Percentiles rank a stretch among this genome's conserved stretches.
phyloP scores from a whole-genome alignment of 164 flowering plant species.

The Platanus orientalis region DNA sequence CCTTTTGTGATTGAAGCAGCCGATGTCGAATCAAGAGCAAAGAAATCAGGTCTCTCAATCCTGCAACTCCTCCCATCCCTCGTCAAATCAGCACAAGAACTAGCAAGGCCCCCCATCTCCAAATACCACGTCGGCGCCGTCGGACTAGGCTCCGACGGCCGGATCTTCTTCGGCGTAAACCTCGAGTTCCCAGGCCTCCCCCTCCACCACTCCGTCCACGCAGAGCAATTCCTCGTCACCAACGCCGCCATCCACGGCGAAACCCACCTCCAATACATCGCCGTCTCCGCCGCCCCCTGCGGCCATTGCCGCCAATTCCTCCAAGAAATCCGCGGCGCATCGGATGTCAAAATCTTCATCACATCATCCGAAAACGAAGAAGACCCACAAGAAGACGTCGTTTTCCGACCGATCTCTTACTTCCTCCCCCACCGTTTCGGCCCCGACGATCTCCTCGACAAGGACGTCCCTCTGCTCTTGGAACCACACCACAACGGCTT shows the following conservation, averaged over 20 bases:
- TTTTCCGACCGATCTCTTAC: conserved; percentile 19
- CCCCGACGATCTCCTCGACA: conserved; percentile 41
- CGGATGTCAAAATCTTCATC: conserved; percentile 35
- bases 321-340: conserved; percentile 50
- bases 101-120: conserved; percentile 85
- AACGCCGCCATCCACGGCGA: conserved; percentile 41
- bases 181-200: conserved; percentile 87
- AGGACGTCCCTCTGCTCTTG: conserved; percentile 42
- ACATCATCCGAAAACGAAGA: conserved; percentile 5
- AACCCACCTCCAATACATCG: conserved; percentile 32
- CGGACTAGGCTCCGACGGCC: conserved; percentile 67
- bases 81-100: conserved; percentile 48
- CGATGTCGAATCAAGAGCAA: conserved; percentile 52
- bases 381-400: not conserved
- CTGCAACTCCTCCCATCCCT: conserved; percentile 58
- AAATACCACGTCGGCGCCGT: conserved; percentile 73
- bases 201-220: conserved; percentile 69
- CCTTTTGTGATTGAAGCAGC: conserved; percentile 56
- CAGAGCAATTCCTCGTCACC: conserved; percentile 67
- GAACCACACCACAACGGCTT: conserved; percentile 38
- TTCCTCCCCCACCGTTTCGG: conserved; percentile 52
- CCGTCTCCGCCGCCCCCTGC: conserved; percentile 72
- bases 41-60: conserved; percentile 28
- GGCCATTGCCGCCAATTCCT: conserved; percentile 86
- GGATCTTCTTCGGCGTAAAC: conserved; percentile 79